These are phyloP conservation scores for Symbiodinium natans DNA, from an alignment of 73 alveolate genomes.

Conservation along the genomic window DNA sequence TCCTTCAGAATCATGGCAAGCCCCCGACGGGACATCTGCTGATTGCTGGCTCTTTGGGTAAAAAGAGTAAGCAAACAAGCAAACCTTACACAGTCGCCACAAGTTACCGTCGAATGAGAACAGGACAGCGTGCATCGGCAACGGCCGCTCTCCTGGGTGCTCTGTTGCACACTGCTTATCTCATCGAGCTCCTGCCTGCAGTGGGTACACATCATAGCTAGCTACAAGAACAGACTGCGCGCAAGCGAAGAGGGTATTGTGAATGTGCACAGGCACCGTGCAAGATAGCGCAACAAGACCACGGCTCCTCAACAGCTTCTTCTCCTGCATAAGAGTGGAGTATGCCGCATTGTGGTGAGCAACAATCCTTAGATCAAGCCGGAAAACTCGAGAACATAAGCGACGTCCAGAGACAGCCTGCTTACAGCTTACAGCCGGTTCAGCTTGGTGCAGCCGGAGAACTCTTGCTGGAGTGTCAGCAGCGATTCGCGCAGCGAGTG, in stretches of 20 bases:
- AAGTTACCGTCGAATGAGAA: too few relatives aligned
- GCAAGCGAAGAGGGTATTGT: neutral
- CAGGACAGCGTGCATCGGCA: too few relatives aligned
- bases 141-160: neutral
- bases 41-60: too few relatives aligned
- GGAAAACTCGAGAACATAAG: too few relatives aligned
- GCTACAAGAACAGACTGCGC: neutral
- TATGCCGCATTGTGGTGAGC: constrained; percentile 43
- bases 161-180: neutral
- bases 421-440: too few relatives aligned
- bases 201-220: neutral
- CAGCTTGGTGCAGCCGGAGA: neutral
- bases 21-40: neutral
- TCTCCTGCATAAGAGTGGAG: constrained; percentile 10
- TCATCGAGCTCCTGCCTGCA: constrained; percentile 1
- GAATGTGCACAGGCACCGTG: neutral
- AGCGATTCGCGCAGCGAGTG: neutral
- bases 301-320: constrained; percentile 21
- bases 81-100: too few relatives aligned
- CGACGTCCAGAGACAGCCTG: too few relatives aligned
- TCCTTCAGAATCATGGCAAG: neutral
- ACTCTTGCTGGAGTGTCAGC: neutral
- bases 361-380: constrained; percentile 2
- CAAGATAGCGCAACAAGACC: neutral
- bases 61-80: too few relatives aligned